Conservation (phyloP, 495 filamentous ascomycete genomes). For the Podospora australis region DNA sequence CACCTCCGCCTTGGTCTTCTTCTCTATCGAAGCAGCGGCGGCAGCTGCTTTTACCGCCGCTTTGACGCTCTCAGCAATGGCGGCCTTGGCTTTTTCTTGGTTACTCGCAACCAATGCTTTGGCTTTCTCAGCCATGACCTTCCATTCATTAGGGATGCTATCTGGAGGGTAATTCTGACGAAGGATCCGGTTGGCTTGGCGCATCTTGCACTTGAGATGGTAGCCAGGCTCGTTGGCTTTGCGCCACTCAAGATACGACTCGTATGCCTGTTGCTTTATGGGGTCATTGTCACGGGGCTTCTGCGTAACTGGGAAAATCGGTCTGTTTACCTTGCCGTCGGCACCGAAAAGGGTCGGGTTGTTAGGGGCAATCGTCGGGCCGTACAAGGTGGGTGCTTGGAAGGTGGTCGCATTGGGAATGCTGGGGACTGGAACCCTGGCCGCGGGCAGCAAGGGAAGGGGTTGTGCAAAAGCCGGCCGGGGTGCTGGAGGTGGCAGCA, state of each 20-base stretch:
- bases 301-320: slow-evolving; percentile 26
- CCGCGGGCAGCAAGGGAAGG: neutral
- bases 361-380: neutral
- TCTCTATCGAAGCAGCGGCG: slow-evolving; percentile 9
- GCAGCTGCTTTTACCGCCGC: neutral
- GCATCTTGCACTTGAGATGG: slow-evolving; percentile 34
- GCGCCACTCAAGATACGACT: slow-evolving; percentile 36
- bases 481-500: neutral
- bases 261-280: slow-evolving; percentile 36
- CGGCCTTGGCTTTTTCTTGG: neutral
- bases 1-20: slow-evolving; percentile 1
- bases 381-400: slow-evolving; percentile 1
- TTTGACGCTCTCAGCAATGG: neutral
- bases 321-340: slow-evolving; percentile 16
- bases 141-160: slow-evolving; percentile 11
- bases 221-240: slow-evolving; percentile 35
- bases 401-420: neutral
- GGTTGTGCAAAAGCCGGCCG: neutral
- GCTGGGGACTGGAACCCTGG: neutral
- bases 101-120: slow-evolving; percentile 16
- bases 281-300: slow-evolving; percentile 30
- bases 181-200: slow-evolving; percentile 34
- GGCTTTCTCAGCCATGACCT: slow-evolving; percentile 24
- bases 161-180: slow-evolving; percentile 25
- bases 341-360: slow-evolving; percentile 1